Conservation (phyloP, 2,329 filamentous ascomycete species). For the Ceratocystis albifundus region DNA sequence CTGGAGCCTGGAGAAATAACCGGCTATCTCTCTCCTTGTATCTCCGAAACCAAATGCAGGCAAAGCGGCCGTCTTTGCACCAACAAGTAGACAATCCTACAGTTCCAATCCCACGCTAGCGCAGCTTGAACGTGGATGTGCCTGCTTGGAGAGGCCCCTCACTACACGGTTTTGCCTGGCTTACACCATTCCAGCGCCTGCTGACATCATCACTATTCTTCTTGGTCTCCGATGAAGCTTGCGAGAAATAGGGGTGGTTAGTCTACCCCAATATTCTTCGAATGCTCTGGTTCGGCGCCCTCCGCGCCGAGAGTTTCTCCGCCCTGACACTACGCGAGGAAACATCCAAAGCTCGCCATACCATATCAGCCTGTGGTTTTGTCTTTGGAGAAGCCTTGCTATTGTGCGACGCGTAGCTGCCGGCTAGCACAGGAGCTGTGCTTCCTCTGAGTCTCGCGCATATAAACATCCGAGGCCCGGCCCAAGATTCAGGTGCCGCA, state of each 20-base stretch:
- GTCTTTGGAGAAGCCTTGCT: neutral
- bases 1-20: no score
- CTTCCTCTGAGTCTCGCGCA: neutral
- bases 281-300: neutral
- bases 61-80: no score
- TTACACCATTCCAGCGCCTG: neutral
- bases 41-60: no score
- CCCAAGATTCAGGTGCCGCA: neutral
- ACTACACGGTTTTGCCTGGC: no score
- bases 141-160: no score
- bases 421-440: neutral
- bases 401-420: neutral
- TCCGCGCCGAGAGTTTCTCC: conserved; percentile 14
- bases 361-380: neutral
- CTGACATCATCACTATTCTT: conserved; percentile 6
- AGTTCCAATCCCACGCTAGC: no score
- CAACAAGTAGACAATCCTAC: no score
- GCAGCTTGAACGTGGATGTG: no score
- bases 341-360: conserved; percentile 3
- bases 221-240: neutral
- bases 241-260: neutral
- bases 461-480: neutral
- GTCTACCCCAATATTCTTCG: neutral
- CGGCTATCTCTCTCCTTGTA: no score
- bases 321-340: neutral